Conservation (phyloP, 202 grass and related monocot species). For the Schoenoplectus triqueter region DNA sequence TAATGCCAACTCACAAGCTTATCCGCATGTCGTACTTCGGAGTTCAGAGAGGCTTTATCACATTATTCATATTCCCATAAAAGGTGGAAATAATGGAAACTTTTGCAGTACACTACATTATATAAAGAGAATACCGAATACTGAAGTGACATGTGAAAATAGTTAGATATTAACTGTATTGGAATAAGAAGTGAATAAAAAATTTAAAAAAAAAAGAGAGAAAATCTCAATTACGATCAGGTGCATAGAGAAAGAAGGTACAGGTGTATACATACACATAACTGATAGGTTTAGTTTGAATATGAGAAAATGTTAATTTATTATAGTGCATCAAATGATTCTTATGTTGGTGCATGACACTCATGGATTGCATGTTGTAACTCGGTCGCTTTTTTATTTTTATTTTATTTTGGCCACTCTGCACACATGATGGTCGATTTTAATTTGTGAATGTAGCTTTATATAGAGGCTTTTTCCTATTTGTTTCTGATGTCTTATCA, state of each 20-base stretch:
- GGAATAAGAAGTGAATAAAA: constrained; percentile 22
- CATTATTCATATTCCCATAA: constrained; percentile 13
- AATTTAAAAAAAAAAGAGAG: background rate
- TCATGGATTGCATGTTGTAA: constrained; percentile 19
- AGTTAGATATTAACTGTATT: constrained; percentile 32
- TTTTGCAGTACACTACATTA: constrained; percentile 16
- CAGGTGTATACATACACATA: constrained; percentile 34
- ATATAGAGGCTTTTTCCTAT: constrained; percentile 3
- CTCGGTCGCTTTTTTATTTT: background rate
- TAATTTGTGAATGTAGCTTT: constrained; percentile 18
- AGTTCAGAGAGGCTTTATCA: constrained; percentile 35
- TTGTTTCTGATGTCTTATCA: background rate
- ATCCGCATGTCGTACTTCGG: constrained; percentile 27
- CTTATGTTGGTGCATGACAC: background rate
- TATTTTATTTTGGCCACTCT: constrained; percentile 5
- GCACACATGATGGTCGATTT: constrained; percentile 22
- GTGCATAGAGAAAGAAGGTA: constrained; percentile 36
- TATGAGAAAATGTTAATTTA: constrained; percentile 17
- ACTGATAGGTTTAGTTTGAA: constrained; percentile 33
- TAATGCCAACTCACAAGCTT: constrained; percentile 30
- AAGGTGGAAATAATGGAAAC: constrained; percentile 34
- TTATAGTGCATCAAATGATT: constrained; percentile 10
- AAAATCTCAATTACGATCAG: background rate
- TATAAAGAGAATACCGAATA: constrained; percentile 26
- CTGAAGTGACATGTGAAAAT: constrained; percentile 23